Evolutionary conservation across 2,329 filamentous ascomycete species (phyloP).

Genomic region (Gliomastix tumulicola): DNA sequence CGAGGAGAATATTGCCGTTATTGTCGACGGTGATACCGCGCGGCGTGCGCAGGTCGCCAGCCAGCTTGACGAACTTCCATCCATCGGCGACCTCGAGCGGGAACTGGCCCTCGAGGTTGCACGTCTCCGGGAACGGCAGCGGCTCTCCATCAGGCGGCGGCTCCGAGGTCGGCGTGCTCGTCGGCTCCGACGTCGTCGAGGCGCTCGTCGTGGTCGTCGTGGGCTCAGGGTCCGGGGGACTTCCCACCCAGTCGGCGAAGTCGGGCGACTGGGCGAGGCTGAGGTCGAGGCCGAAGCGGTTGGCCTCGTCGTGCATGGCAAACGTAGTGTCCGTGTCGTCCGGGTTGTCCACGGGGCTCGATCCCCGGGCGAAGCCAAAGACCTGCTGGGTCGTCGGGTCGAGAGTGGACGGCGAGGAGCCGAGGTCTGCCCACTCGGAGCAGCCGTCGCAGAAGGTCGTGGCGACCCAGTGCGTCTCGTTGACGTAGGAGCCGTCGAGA

Average conservation of each 20-base stretch:
- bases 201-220: not conserved
- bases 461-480: slow-evolving; percentile 24
- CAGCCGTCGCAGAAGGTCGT: slow-evolving; percentile 29
- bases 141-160: slow-evolving; percentile 1
- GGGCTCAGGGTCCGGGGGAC: not conserved
- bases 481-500: slow-evolving; percentile 24
- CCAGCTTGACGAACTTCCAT: slow-evolving; percentile 31
- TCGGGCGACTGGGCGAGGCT: slow-evolving; percentile 19
- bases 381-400: slow-evolving; percentile 26
- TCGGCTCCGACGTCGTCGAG: not conserved
- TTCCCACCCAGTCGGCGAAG: slow-evolving; percentile 13
- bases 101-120: slow-evolving; percentile 10
- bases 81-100: slow-evolving; percentile 21
- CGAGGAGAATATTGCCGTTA: slow-evolving; percentile 27
- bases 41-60: slow-evolving; percentile 23
- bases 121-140: slow-evolving; percentile 1
- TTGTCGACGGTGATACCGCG: slow-evolving; percentile 27
- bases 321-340: slow-evolving; percentile 24
- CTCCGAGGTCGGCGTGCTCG: slow-evolving; percentile 1
- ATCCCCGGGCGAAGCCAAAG: slow-evolving; percentile 32
- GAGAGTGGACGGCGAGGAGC: slow-evolving; percentile 25
- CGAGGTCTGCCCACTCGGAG: slow-evolving; percentile 32
- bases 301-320: slow-evolving; percentile 33
- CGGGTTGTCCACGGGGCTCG: slow-evolving; percentile 27
- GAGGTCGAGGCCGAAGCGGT: slow-evolving; percentile 31